Base-by-base conservation (phyloP, 257 asterid species). In the Penstemon eatonii region DNA sequence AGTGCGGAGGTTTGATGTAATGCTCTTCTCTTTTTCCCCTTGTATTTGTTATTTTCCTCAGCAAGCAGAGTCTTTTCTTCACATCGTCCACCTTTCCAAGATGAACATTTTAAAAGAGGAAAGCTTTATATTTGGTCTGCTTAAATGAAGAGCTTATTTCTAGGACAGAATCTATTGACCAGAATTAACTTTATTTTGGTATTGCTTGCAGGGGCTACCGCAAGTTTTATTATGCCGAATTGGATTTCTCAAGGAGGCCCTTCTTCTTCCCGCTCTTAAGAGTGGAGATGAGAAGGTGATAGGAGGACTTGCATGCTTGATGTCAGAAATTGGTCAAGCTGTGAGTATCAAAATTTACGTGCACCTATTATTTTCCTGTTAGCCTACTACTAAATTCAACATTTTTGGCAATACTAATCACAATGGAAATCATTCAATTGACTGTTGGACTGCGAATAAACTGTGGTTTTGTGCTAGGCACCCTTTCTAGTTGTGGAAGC, bases 321-420 rank as follows among this genome's bases (percentile, higher is more conserved):
- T 91, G 90, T 87, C 97, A 15, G 97, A 91, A 85, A 87, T 91
- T 73, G 97, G 97, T 59, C 96, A 87, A 71, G 87, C 97, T 68
- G 96, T 91, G 85, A 82, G 97, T 78, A 68, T 76, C 73, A 54
- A 63, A 55, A 45, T 56, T 64, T 63, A 56, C 39, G 49, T 65
- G 60, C 40, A 49, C 59, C 7, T 42, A 60, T 10, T 36, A 13
- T 19, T 44, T 66, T 52, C 74, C 56, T 8, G 56, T 62, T 63
- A 71, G 50, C 57, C 51, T 49, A 44, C 65, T 52, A 47, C 25
- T 68, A 3, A 54, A 51, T 13, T 65, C 45, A 18, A 39, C 50
- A 44, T 36, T 15, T 65, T 66, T 66, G 56, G 53, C 52, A 47
- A 39, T 63, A 67, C 51, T 38, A 45, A 41, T 18, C 68, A 37